Base-by-base conservation (phyloP, 2,329 filamentous ascomycete species). In the Trichoderma sp. region DNA sequence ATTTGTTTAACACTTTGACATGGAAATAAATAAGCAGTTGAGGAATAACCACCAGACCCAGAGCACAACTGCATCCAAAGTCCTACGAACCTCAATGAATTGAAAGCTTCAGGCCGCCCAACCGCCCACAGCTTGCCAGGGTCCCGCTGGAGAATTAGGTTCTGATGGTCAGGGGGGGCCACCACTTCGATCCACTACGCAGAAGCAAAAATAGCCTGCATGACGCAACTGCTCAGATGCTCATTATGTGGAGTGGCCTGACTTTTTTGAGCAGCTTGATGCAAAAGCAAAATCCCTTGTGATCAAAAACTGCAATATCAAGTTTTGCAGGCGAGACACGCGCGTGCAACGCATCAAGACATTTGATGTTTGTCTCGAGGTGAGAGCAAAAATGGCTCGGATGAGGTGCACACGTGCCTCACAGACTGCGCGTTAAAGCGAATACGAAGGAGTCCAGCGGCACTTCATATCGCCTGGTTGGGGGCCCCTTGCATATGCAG, bases 381-480 rank as follows among this genome's bases (percentile, higher is more conserved):
- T 50, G 43, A 26, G 30, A 4, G 13, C 8, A 1, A 20, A 30
- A 30, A 7, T 34, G 39, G n/a, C 20, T 23, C 8, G 28, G 4
- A 58, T 12, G 12, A 34, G 28, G 28, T 23, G 63, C 43, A 32
- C 63, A 66, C 63, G 63, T 66, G 63, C 62, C 50, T 23, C 9
- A 61, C 30, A 34, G 59, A 30, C 28, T 17, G 17, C 47, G 7
- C 63, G 34, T 39, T 43, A 43, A 67, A 36, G 36, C 64, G 64
- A 67, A 67, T 67, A 67, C 64, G 64, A 67, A 36, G n/a, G n/a
- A n/a, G n/a, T n/a, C n/a, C n/a, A n/a, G n/a, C n/a, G 39, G 11
- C 26, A 7, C 8, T 57, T 66, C 50, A 67, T 20, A 55, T 67
- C 15, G 50, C 23, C 50, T 57, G 30, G 30, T 57, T 20, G 17